Conservation (phyloP, 495 filamentous ascomycete species). For the Penicillium chermesinum region DNA sequence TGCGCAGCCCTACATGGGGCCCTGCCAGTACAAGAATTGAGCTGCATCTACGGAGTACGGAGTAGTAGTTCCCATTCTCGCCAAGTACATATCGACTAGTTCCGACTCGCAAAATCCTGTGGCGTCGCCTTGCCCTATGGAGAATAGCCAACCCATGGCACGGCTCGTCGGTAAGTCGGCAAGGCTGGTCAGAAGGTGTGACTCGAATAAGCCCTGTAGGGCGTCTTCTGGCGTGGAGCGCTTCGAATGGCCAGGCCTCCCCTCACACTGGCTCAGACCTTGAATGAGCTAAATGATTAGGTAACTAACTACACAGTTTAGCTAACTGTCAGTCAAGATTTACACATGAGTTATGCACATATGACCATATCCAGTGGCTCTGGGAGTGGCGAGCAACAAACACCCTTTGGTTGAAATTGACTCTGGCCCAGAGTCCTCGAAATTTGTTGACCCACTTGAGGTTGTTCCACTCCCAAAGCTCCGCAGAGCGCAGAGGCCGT, state of each 20-base stretch:
- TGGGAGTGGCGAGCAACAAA: no score
- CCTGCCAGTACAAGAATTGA: neutral
- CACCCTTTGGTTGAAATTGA: no score
- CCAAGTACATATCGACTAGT: constrained; percentile 3
- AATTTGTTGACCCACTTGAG: neutral
- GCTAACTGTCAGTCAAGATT: no score
- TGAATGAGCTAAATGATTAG: no score
- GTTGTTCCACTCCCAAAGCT: constrained; percentile 1
- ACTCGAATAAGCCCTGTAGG: neutral
- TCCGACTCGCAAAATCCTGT: constrained; percentile 2
- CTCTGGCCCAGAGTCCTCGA: no score
- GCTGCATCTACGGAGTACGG: no score
- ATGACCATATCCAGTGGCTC: no score
- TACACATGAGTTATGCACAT: no score
- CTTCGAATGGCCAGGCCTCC: neutral
- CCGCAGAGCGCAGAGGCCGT: constrained; percentile 10
- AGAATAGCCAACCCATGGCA: neutral
- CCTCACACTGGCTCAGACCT: neutral
- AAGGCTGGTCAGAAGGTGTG: neutral
- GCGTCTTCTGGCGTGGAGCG: neutral
- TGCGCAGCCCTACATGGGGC: no score
- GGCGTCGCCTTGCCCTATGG: constrained; percentile 1
- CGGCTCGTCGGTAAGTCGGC: neutral
- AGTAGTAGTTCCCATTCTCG: constrained; percentile 2
- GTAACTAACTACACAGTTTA: no score